A percentile compares a stretch with the other conserved stretches of the same genome.
Conservation (phyloP, 139 green algal genomes). For the Micromonas commoda region DNA sequence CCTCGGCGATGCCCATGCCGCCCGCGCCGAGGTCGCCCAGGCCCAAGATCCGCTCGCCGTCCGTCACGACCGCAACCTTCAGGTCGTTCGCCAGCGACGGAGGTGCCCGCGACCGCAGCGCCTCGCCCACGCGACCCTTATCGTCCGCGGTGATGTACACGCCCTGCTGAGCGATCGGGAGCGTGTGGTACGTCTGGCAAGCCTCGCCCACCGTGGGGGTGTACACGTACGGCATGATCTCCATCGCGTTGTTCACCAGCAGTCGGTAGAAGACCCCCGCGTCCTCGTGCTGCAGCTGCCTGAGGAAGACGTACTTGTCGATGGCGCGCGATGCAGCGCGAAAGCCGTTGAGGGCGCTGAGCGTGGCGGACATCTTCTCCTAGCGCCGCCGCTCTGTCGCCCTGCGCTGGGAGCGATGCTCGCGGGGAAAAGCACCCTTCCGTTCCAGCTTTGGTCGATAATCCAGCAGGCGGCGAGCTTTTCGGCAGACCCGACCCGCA, state of each 20-base stretch:
- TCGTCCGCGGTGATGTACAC: constrained; percentile 53
- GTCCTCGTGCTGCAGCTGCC: constrained; percentile 39
- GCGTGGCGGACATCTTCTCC: background rate
- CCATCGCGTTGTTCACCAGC: constrained; percentile 56
- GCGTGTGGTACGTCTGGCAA: constrained; percentile 66
- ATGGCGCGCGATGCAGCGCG: constrained; percentile 29
- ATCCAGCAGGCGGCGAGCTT: too few relatives aligned
- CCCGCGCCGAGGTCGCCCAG: constrained; percentile 65
- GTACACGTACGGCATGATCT: constrained; percentile 80
- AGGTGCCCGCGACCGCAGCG: background rate
- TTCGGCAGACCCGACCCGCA: too few relatives aligned
- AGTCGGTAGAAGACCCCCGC: constrained; percentile 55
- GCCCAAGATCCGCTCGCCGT: constrained; percentile 63
- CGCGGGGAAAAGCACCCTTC: too few relatives aligned
- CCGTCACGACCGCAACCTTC: constrained; percentile 56
- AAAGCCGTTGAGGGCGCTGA: background rate
- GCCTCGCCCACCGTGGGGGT: constrained; percentile 91
- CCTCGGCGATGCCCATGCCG: constrained; percentile 70
- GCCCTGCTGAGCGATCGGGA: constrained; percentile 42
- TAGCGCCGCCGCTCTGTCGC: too few relatives aligned
- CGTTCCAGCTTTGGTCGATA: too few relatives aligned
- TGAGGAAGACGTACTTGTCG: constrained; percentile 51
- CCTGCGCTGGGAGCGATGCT: too few relatives aligned
- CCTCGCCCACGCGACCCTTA: constrained; percentile 35
- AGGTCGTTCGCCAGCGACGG: background rate